phyloP scores from a whole-genome alignment of 139 green algal species.

The Asterochloris sp. region DNA sequence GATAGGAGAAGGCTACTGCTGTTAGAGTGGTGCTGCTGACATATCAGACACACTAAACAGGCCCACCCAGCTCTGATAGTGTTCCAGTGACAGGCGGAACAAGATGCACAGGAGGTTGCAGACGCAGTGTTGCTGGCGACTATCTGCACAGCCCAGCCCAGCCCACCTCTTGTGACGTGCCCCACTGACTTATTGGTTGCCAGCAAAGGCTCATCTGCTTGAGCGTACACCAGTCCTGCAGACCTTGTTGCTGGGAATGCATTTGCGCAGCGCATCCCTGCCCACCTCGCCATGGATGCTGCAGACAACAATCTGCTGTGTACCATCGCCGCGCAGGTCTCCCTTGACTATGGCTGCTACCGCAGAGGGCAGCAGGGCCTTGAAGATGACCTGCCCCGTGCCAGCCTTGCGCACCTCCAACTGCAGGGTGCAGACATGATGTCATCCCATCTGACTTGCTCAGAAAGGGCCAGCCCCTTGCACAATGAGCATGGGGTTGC shows the following conservation, averaged over 20 bases:
- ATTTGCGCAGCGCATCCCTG: not conserved
- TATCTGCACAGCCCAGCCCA: too few species aligned
- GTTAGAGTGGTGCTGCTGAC: too few species aligned
- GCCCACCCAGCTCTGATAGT: too few species aligned
- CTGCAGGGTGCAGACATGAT: slow-evolving; percentile 7
- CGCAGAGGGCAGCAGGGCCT: slow-evolving; percentile 44
- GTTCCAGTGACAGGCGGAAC: too few species aligned
- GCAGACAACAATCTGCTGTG: slow-evolving; percentile 58
- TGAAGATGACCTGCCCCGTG: slow-evolving; percentile 64
- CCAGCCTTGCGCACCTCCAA: slow-evolving; percentile 51
- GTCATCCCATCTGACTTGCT: too few species aligned
- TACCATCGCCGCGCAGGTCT: slow-evolving; percentile 57
- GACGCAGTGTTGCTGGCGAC: too few species aligned
- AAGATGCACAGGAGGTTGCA: too few species aligned
- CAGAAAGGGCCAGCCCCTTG: too few species aligned
- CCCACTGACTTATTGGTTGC: not conserved
- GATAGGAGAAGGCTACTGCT: too few species aligned
- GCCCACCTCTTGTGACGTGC: too few species aligned
- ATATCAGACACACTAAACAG: too few species aligned
- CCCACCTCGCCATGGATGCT: slow-evolving; percentile 45
- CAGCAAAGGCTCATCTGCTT: not conserved
- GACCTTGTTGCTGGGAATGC: not conserved
- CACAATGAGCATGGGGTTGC: too few species aligned
- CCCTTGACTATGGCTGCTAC: slow-evolving; percentile 55
- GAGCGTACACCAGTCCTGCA: not conserved